Base-by-base conservation (phyloP, 345 rosid genomes). In the Excoecaria agallocha region DNA sequence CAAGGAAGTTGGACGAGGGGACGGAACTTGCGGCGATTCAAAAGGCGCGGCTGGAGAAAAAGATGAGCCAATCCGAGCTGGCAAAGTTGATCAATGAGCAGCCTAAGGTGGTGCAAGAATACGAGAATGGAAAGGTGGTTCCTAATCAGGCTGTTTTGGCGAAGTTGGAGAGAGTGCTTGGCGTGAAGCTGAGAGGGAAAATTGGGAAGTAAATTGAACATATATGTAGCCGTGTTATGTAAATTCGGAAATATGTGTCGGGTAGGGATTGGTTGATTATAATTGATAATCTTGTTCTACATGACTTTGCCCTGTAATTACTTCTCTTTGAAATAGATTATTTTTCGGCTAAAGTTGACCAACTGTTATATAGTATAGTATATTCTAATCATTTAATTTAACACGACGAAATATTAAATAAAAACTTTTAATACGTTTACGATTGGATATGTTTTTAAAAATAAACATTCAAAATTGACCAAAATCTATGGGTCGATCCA, bases 61-160 rank as follows among this genome's bases (percentile, higher is more conserved):
- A 90, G 86, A 83, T 87, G 91, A 86, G 93, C 72, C 97, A 90
- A 50, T 81, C 89, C 0, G 95, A 89, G 81, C 80, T 94, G 60
- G 96, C 96, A 20, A 89, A 89, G 86, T 84, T 63, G 78, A 94
- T 92, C 69, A 90, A 88, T 74, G 97, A 92, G 74, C 87, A 80
- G 70, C 87, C 88, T 3, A 89, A 85, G 80, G 93, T 94, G 69
- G 95, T 94, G 30, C 97, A 92, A 76, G 97, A 88, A 76, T 92
- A 94, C 54, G 97, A 92, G 78, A 89, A 87, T 39, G 97, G 98
- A 2, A 94, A 91, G 87, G 97, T 90, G 10, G 91, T 89, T 56
- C 91, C 89, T 3, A 89, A 86, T 77, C 93, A 91, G 59, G 86
- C 86, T 0, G 82, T 92, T 75, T 75, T 94, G 16, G 90, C 86